A percentile compares a stretch with the other conserved stretches of the same genome.
Conservation (phyloP, 768 basidiomycete species). For the Suillus paluster region DNA sequence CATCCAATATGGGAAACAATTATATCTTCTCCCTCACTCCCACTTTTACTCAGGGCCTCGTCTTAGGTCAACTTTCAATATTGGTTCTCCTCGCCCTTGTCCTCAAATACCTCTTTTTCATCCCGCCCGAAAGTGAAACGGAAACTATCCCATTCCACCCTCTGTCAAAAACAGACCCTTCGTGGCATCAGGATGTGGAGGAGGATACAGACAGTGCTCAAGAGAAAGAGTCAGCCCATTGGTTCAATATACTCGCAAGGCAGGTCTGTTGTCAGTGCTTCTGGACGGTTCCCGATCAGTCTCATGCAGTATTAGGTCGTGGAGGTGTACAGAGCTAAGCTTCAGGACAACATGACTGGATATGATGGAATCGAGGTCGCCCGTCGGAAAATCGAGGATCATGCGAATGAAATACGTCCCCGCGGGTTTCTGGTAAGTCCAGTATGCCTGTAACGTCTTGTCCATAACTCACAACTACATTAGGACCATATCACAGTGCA, state of each 20-base stretch:
- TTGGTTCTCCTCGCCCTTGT: constrained; percentile 75
- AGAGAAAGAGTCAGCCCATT: constrained; percentile 75
- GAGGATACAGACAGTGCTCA: constrained; percentile 7
- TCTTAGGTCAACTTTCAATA: constrained; percentile 92
- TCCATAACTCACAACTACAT: constrained; percentile 11
- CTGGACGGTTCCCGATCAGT: constrained; percentile 2
- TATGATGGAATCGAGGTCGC: constrained; percentile 84
- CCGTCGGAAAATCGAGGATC: constrained; percentile 76
- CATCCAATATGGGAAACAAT: constrained; percentile 39
- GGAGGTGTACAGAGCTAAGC: constrained; percentile 75
- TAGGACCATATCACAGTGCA: constrained; percentile 89
- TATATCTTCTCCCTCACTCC: constrained; percentile 78
- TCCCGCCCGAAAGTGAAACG: constrained; percentile 64
- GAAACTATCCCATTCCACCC: constrained; percentile 65
- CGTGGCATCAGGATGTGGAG: constrained; percentile 36
- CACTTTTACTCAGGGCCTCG: constrained; percentile 94
- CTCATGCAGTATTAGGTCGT: constrained; percentile 50
- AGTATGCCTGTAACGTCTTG: constrained; percentile 1
- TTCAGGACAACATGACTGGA: constrained; percentile 72
- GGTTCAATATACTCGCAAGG: constrained; percentile 86
- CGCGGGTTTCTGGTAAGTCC: constrained; percentile 64
- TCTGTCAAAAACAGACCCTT: constrained; percentile 52
- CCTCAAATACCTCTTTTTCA: constrained; percentile 95
- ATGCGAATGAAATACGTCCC: constrained; percentile 79
- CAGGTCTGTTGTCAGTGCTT: constrained; percentile 56